phyloP scores from a whole-genome alignment of 2,329 filamentous ascomycete species.

The Ceratocystis cacaofunesta region DNA sequence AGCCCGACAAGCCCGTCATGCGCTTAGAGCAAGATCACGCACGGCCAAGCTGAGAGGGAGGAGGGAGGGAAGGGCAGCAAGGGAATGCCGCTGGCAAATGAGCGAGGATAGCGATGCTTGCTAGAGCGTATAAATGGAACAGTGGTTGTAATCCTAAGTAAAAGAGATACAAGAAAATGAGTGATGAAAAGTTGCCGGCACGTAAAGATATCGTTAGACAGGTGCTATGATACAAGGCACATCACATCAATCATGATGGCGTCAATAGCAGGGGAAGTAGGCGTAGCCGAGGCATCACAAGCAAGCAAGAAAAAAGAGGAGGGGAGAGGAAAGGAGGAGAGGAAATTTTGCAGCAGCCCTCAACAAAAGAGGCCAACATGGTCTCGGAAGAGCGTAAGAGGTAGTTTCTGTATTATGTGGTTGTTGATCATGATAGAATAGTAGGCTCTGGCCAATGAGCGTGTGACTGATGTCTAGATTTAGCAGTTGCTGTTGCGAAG shows the following conservation, averaged over 20 bases:
- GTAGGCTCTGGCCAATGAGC: not conserved
- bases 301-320: not conserved
- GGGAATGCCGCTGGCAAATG: not conserved
- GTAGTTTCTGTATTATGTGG: not conserved
- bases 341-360: not conserved
- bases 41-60: not conserved
- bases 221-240: slow-evolving; percentile 1
- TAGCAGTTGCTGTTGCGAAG: not conserved
- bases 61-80: not conserved
- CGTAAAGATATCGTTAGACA: slow-evolving; percentile 2
- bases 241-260: slow-evolving; percentile 6
- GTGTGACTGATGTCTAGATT: not conserved
- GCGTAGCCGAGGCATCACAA: not conserved
- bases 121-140: not conserved
- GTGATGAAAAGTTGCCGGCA: not conserved
- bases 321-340: not conserved
- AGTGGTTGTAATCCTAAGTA: not conserved
- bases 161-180: not conserved
- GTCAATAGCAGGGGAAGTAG: slow-evolving; percentile 1
- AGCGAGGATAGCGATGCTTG: not conserved
- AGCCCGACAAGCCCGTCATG: slow-evolving; percentile 2
- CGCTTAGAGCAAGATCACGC: not conserved
- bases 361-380: not conserved
- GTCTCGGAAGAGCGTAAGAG: not conserved
- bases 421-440: not conserved